Conservation (phyloP, 2,329 filamentous ascomycete species). For the Daldinia sp. region DNA sequence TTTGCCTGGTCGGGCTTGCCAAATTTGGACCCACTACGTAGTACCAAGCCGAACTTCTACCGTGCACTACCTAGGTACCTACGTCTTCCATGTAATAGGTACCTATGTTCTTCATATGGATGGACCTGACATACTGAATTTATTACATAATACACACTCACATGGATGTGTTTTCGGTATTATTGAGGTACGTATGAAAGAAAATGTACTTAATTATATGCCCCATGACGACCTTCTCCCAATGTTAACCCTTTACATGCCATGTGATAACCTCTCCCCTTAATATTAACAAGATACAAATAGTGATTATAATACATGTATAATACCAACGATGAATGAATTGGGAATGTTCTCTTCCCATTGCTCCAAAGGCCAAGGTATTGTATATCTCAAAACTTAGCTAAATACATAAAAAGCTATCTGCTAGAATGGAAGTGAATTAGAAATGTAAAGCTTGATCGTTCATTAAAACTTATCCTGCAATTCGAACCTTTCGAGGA, state of each 20-base stretch:
- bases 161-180: not conserved
- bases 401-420: slow-evolving; percentile 9
- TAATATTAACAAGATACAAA: not conserved
- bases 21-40: slow-evolving; percentile 13
- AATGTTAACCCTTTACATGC: too few species aligned
- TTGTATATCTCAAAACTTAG: slow-evolving; percentile 8
- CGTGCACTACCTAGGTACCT: not conserved
- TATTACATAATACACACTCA: slow-evolving; percentile 3
- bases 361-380: not conserved
- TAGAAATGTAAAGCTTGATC: slow-evolving; percentile 20
- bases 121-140: too few species aligned
- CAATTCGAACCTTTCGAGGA: slow-evolving; percentile 11
- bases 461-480: slow-evolving; percentile 27
- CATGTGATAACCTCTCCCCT: not conserved
- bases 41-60: slow-evolving; percentile 25
- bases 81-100: not conserved
- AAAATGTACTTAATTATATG: too few species aligned
- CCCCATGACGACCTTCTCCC: too few species aligned
- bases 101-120: too few species aligned
- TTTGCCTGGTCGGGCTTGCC: slow-evolving; percentile 35
- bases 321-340: not conserved
- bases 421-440: slow-evolving; percentile 6
- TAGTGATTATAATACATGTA: not conserved
- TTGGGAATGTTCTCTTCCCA: not conserved
- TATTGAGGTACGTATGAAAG: not conserved